These are phyloP conservation scores for Haplographium delicatum DNA, from an alignment of 495 filamentous ascomycete species.

Conservation along the genomic window DNA sequence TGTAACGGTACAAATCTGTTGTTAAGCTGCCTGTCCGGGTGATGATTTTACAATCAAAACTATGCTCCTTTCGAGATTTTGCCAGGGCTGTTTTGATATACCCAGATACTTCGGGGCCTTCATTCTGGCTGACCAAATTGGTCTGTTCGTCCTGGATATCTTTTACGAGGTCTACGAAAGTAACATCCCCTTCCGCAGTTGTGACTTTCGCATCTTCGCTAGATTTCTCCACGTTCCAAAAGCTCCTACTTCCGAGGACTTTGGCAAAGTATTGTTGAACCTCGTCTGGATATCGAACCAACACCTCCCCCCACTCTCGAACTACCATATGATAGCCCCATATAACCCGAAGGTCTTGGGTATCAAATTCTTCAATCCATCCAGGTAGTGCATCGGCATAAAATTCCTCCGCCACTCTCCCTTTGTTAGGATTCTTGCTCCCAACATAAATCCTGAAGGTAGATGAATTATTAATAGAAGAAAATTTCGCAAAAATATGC, in stretches of 20 bases:
- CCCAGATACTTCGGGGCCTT: too few species aligned
- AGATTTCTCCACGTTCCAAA: not conserved
- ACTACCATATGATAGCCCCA: constrained; percentile 10
- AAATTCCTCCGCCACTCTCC: not conserved
- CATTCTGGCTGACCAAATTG: not conserved
- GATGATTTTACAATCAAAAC: not conserved
- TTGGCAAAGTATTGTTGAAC: constrained; percentile 11
- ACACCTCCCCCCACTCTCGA: constrained; percentile 7
- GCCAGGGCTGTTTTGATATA: not conserved
- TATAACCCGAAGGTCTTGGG: not conserved
- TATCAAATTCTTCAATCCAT: constrained; percentile 3
- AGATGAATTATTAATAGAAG: not conserved
- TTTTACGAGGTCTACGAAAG: not conserved
- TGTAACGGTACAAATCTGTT: not conserved
- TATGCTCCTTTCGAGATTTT: not conserved
- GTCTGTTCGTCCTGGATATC: not conserved
- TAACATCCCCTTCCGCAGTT: not conserved
- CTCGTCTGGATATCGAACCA: constrained; percentile 3
- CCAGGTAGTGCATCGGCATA: constrained; percentile 5
- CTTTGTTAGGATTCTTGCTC: not conserved
- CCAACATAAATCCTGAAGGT: not conserved
- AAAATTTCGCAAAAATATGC: constrained; percentile 10
- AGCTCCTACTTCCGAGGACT: constrained; percentile 2
- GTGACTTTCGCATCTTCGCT: not conserved
- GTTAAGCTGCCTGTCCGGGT: not conserved